Evolutionary conservation across 2,329 filamentous ascomycete species (phyloP), one percentile per base, ranked within the genome.

Genomic region (Colletotrichum lentis): DNA sequence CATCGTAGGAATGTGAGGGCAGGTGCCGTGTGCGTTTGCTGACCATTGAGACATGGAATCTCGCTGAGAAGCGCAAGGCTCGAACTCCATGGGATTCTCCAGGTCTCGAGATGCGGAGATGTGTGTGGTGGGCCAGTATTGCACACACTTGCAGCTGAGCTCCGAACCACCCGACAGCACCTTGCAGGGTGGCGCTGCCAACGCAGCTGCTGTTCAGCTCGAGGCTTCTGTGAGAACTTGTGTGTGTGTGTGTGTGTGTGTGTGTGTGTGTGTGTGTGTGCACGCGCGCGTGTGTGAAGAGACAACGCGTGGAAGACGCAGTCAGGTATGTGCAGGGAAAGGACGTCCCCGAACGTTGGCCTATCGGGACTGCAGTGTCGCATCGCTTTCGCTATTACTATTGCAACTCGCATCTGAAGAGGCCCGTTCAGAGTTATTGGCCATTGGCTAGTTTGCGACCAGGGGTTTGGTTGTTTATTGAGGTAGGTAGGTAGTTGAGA

Each of bases 21-120:
- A 35, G 46, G 44, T 22, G 27, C 6, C 8, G 46, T 24, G 37
- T 62, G 62, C 50, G 65, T 68, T 68, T 68, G 62, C 39, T 65
- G 55, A 24, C 65, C 65, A 65, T 43, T 68, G 65, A 68, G 43
- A 68, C 62, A 61, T 55, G 55, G 61, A 62, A 68, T 68, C 65
- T 68, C 10, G 37, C 20, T 54, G 37, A 46, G 35, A 58, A 55
- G 55, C 20, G 61, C 62, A 50, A 64, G 43, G 49, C 64, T 46
- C 59, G 27, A 35, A 37, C 52, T 10, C 37, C 24, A 59, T 53
- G 24, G 49, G 64, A 64, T 64, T 43, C 59, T 67, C 44, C 35
- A 44, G n/a, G 53, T 52, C 53, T 44, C 54, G 37, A 55, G 14
- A 54, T 68, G 62, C 37, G 37, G 35, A 50, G 44, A 24, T 50